Evolutionary conservation across 257 asterid genomes (phyloP), one percentile per base, ranked within the genome.

Genomic region (Leonotis leonurus): DNA sequence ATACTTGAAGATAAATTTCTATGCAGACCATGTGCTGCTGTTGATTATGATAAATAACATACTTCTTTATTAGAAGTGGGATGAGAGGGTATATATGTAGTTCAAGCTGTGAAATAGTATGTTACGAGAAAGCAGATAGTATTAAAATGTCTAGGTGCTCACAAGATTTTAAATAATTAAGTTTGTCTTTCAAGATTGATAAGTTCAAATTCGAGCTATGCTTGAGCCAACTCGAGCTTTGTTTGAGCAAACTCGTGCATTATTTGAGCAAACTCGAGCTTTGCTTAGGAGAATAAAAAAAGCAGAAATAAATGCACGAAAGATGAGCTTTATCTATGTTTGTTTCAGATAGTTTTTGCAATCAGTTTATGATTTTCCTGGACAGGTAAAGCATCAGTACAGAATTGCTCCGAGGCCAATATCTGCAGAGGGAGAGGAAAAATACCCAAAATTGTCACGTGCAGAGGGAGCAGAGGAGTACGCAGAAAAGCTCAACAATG

Each of bases 341-440:
- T 18, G 26, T 45, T 45, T 18, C 40, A 33, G 22, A 30, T 20
- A n/a, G n/a, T n/a, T n/a, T n/a, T n/a, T n/a, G n/a, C 4, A 3
- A 6, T 50, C 48, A 51, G 14, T 51, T 52, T 60, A 12, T 40
- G 40, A 50, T 26, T 59, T 24, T 30, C 3, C 21, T 77, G 60
- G 60, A 56, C 83, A 93, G 99, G 95, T 86, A 79, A 89, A 85
- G 80, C 78, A 80, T 76, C 91, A 75, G 62, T 89, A 87, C 82
- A 81, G 89, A 70, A 79, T 93, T 27, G 86, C 94, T 17, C 93
- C 97, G 37, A 80, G 65, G 75, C 66, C 85, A 14, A 30, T 78
- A 65, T 66, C 85, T 14, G 61, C 68, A 27, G 59, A 55, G 62
- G 37, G 60, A 37, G 60, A 62, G 62, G 75, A 68, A 64, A 80